phyloP scores from a whole-genome alignment of 495 filamentous ascomycete genomes.

The Bombardia bombarda region DNA sequence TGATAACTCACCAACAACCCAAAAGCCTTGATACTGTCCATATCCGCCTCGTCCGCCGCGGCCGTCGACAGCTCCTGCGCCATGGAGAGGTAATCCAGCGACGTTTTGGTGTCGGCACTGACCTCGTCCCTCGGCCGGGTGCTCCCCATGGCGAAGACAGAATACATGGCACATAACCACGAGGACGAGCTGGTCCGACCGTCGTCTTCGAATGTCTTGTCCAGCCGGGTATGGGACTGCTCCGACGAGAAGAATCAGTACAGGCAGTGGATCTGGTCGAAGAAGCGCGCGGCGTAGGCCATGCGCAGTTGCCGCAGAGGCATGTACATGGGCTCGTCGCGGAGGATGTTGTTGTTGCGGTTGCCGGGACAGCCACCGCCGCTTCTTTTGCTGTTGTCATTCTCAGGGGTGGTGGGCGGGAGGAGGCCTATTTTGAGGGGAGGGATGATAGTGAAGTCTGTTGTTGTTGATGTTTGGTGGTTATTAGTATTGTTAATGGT shows the following conservation, averaged over 20 bases:
- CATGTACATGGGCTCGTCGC: no score
- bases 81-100: constrained; percentile 3
- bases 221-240: constrained; percentile 32
- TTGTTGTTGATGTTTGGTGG: no score
- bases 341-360: no score
- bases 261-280: constrained; percentile 15
- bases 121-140: background rate
- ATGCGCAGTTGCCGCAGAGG: background rate
- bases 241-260: constrained; percentile 21
- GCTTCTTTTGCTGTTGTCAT: no score
- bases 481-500: no score
- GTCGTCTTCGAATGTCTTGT: constrained; percentile 15
- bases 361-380: constrained; percentile 26
- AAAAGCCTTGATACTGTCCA: constrained; percentile 5
- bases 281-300: constrained; percentile 27
- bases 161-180: constrained; percentile 12
- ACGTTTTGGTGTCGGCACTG: background rate
- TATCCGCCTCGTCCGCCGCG: constrained; percentile 2
- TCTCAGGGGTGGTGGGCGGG: background rate
- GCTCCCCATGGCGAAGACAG: constrained; percentile 3
- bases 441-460: background rate
- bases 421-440: constrained; percentile 1
- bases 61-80: background rate
- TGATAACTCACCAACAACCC: constrained; percentile 1
- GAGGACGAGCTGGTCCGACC: background rate